Evolutionary conservation across 2,329 filamentous ascomycete species (phyloP).

Genomic region (Monilinia fructigena): DNA sequence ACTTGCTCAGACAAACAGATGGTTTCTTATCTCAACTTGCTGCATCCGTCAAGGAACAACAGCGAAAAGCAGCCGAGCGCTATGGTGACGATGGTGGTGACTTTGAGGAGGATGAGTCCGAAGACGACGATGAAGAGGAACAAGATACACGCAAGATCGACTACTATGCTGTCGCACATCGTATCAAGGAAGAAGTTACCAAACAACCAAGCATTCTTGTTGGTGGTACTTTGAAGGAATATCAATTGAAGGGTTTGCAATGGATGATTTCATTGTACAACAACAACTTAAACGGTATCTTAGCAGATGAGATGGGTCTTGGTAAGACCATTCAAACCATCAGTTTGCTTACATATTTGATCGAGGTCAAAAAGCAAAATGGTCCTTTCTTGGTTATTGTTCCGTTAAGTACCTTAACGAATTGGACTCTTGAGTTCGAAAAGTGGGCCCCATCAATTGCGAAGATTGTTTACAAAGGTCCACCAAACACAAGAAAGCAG

Average conservation of each 20-base stretch:
- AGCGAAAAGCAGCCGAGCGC: conserved; percentile 75
- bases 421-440: conserved; percentile 98
- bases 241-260: conserved; percentile 96
- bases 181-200: conserved; percentile 87
- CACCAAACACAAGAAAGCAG: conserved; percentile 80
- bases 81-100: conserved; percentile 66
- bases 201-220: conserved; percentile 82
- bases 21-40: conserved; percentile 96
- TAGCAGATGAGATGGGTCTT: conserved; percentile 99
- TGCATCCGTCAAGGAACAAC: conserved; percentile 89
- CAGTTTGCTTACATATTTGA: conserved; percentile 93
- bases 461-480: conserved; percentile 95
- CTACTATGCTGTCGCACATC: conserved; percentile 97
- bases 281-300: conserved; percentile 98
- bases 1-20: conserved; percentile 93
- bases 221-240: conserved; percentile 91
- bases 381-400: conserved; percentile 97
- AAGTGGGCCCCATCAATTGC: conserved; percentile 91
- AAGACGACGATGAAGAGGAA: conserved; percentile 68
- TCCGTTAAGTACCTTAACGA: conserved; percentile 92
- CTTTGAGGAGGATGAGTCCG: conserved; percentile 54
- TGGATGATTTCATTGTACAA: conserved; percentile 99
- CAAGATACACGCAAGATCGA: conserved; percentile 81
- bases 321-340: conserved; percentile 99
- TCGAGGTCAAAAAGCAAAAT: conserved; percentile 88